phyloP scores from a whole-genome alignment of 1,284 basidiomycete species.

The Xanthoconium separans region DNA sequence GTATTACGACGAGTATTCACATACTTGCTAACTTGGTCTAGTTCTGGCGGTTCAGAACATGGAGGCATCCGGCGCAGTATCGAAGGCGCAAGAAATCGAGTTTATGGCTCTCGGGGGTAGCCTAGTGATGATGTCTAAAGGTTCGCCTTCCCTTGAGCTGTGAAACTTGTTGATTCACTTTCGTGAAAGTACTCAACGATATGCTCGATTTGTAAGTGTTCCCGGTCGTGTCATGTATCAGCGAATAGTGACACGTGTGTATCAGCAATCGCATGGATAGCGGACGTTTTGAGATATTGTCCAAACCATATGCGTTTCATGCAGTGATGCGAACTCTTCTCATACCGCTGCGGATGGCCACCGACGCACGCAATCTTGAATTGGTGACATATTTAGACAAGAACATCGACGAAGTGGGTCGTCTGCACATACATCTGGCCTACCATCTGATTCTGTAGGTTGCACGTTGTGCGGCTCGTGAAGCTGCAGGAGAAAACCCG shows the following conservation, averaged over 20 bases:
- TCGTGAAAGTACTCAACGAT: slow-evolving; percentile 73
- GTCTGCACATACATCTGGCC: slow-evolving; percentile 14
- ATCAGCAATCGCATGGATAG: slow-evolving; percentile 69
- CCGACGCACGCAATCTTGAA: slow-evolving; percentile 67
- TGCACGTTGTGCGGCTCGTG: slow-evolving; percentile 54
- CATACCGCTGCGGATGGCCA: slow-evolving; percentile 72
- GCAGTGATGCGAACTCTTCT: slow-evolving; percentile 80
- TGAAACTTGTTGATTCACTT: slow-evolving; percentile 3
- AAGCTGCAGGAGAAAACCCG: slow-evolving; percentile 51
- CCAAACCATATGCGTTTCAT: slow-evolving; percentile 81
- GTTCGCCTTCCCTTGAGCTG: slow-evolving; percentile 29
- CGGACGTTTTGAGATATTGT: slow-evolving; percentile 72
- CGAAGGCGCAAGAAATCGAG: slow-evolving; percentile 71
- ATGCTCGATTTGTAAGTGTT: slow-evolving; percentile 74
- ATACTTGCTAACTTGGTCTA: slow-evolving; percentile 26
- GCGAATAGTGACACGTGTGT: not conserved
- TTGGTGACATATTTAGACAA: slow-evolving; percentile 72
- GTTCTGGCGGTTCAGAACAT: slow-evolving; percentile 90
- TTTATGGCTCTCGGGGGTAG: slow-evolving; percentile 80
- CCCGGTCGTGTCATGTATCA: not conserved
- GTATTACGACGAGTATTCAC: slow-evolving; percentile 26
- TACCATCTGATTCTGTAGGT: slow-evolving; percentile 35
- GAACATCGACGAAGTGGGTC: slow-evolving; percentile 64
- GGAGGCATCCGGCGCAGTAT: slow-evolving; percentile 66
- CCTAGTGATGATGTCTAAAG: slow-evolving; percentile 89